Evolutionary conservation across 352 stramenopile species (phyloP).

Genomic region (Albugo candida): DNA sequence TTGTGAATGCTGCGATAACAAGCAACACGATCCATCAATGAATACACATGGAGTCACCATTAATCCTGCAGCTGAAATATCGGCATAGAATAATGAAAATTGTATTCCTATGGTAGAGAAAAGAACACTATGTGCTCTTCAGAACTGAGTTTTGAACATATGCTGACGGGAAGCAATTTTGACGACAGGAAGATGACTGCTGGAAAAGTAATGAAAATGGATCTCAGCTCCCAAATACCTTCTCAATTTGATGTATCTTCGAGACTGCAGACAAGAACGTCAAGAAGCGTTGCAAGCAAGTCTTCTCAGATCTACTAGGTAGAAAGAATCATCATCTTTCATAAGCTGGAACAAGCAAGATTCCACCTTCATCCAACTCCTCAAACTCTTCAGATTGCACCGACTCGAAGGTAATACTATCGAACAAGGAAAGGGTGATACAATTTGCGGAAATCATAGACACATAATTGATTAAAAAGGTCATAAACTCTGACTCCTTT

Average conservation of each 20-base stretch:
- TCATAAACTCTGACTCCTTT: conserved; percentile 86
- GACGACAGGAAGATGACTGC: conserved; percentile 93
- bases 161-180: conserved; percentile 97
- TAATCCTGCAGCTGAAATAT: conserved; percentile 84
- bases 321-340: conserved; percentile 74
- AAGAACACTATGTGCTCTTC: conserved; percentile 93
- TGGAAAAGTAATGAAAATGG: conserved; percentile 95
- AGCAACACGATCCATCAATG: conserved; percentile 95
- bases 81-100: conserved; percentile 94
- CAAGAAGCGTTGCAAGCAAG: conserved; percentile 87
- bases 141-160: conserved; percentile 96
- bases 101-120: conserved; percentile 91
- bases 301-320: conserved; percentile 85
- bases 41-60: conserved; percentile 89
- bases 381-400: conserved; percentile 84
- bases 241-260: conserved; percentile 96
- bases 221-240: conserved; percentile 99
- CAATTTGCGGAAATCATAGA: conserved; percentile 93
- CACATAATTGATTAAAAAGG: conserved; percentile 87
- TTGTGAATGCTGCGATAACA: conserved; percentile 99
- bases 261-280: conserved; percentile 90
- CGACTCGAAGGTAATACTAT: conserved; percentile 87
- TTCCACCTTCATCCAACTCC: conserved; percentile 93
- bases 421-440: conserved; percentile 91
- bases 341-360: conserved; percentile 65